phyloP scores from a whole-genome alignment of 2,329 filamentous ascomycete species.

The Penicillium sp. region DNA sequence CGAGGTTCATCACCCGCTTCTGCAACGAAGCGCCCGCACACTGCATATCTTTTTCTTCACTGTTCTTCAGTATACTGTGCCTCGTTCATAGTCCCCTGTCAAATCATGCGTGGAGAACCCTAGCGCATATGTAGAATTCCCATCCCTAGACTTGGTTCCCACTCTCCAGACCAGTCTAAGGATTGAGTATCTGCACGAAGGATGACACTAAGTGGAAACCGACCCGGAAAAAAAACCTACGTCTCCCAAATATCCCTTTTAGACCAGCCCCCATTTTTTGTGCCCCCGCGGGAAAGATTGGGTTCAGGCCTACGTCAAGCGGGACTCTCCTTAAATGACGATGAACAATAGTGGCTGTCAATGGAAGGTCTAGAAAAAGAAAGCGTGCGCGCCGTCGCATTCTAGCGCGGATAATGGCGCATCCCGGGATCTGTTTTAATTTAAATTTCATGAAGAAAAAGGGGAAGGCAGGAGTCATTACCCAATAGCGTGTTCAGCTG shows the following conservation, averaged over 20 bases:
- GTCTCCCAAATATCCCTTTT: background rate
- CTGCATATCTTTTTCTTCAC: slow-evolving; percentile 11
- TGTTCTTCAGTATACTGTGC: background rate
- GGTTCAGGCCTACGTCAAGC: background rate
- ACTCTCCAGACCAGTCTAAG: background rate
- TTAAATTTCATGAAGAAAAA: background rate
- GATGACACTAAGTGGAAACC: background rate
- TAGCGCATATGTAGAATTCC: background rate
- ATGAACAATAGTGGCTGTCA: slow-evolving; percentile 3
- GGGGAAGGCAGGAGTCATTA: background rate
- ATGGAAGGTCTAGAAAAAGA: slow-evolving; percentile 11
- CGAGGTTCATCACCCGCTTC: background rate
- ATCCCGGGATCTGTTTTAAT: background rate
- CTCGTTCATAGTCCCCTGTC: background rate
- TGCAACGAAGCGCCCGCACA: background rate
- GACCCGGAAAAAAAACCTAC: background rate
- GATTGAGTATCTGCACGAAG: background rate
- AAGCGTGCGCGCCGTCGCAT: slow-evolving; percentile 2
- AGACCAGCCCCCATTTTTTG: background rate
- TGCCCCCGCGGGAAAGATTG: background rate
- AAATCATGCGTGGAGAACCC: slow-evolving; percentile 8
- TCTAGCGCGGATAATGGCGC: slow-evolving; percentile 3
- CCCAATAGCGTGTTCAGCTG: background rate
- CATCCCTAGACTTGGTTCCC: background rate
- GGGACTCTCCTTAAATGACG: slow-evolving; percentile 1